Evolutionary conservation across 2,329 filamentous ascomycete species (phyloP), one percentile per base, ranked within the genome.

Genomic region (Xylogone sp.): DNA sequence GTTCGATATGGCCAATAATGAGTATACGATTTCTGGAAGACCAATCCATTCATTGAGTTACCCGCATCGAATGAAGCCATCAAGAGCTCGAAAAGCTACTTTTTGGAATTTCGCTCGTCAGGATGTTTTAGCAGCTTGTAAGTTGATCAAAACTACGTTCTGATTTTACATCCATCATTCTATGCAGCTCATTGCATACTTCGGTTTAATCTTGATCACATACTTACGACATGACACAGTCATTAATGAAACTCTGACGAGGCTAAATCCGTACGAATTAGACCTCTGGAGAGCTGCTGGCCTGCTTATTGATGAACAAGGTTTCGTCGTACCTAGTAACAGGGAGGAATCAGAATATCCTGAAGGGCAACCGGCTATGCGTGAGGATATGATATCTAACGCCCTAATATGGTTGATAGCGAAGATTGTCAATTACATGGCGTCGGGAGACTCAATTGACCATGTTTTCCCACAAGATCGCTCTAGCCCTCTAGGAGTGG

Each of bases 81-180:
- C 77, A 2, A 77, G 77, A 61, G 79, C 74, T 10, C 73, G 82
- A 19, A 75, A 71, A 62, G 81, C 82, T 6, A 81, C 80, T 0
- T 86, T 86, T 61, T 86, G 83, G 83, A 85, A 84, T 56, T 82
- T 86, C 63, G 83, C 82, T 16, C 71, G 82, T 21, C 83, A 86
- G 59, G 83, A 86, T 57, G 83, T 85, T 68, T 69, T 86, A 24
- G 77, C 81, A 60, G 82, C 83, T 48, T 84, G 79, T 76, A 65
- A 68, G 73, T 69, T 5, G 2, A 49, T 22, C 24, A 20, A 44
- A 44, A 20, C 21, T n/a, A n/a, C n/a, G n/a, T n/a, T n/a, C n/a
- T n/a, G n/a, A n/a, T n/a, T n/a, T n/a, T n/a, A n/a, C n/a, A n/a
- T n/a, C n/a, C n/a, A n/a, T n/a, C n/a, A n/a, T n/a, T n/a, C n/a